Evolutionary conservation across 441 rosid genomes (phyloP).

Genomic region (Daphne laureola): DNA sequence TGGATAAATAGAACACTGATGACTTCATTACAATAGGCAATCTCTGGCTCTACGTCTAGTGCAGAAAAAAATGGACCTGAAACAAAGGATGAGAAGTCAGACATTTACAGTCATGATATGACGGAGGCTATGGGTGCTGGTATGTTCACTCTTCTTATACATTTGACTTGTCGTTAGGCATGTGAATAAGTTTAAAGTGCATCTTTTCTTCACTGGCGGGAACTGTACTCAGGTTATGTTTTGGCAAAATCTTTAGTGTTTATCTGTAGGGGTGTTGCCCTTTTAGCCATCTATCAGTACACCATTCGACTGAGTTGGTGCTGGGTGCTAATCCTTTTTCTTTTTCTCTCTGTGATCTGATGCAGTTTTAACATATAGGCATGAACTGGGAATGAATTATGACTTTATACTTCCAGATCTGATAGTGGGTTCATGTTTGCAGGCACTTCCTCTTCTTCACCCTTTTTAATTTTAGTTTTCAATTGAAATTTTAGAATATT

Average conservation of each 20-base stretch:
- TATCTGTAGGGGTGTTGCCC: too few species aligned
- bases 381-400: constrained; percentile 91
- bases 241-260: too few species aligned
- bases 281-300: background rate
- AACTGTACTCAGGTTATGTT: too few species aligned
- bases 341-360: constrained; percentile 16
- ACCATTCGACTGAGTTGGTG: background rate
- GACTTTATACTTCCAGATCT: constrained; percentile 76
- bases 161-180: background rate
- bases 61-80: constrained; percentile 41
- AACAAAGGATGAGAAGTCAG: constrained; percentile 60
- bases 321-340: constrained; percentile 12
- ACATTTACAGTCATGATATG: constrained; percentile 75
- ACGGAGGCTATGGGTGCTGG: constrained; percentile 99
- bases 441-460: constrained; percentile 31
- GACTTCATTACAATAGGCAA: constrained; percentile 32
- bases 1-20: too few species aligned
- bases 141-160: constrained; percentile 18
- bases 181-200: background rate
- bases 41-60: constrained; percentile 61
- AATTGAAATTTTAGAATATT: background rate
- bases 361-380: constrained; percentile 89
- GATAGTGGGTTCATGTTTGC: constrained; percentile 91
- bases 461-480: constrained; percentile 5
- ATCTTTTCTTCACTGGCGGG: background rate